Conservation (phyloP, 1,139 yeast genomes). For the Hyphopichia wangnamkhiaoensis region DNA sequence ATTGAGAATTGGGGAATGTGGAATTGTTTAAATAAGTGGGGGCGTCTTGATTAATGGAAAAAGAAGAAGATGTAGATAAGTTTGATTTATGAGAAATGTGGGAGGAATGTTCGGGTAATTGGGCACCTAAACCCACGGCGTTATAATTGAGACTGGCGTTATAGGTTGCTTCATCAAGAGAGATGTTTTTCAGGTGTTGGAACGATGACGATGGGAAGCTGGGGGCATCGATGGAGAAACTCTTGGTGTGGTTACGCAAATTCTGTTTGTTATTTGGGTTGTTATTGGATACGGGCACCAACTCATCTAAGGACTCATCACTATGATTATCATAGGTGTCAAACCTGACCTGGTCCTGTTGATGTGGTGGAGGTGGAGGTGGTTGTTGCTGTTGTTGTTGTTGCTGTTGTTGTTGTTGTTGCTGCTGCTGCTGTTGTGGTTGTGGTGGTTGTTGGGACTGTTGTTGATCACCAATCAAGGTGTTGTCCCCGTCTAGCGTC, state of each 20-base stretch:
- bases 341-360: conserved; percentile 2
- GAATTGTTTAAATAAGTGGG: conserved; percentile 11
- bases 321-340: conserved; percentile 2
- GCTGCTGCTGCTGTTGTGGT: conserved; percentile 10
- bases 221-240: conserved; percentile 11
- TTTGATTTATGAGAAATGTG: conserved; percentile 16
- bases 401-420: conserved; percentile 7
- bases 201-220: too few relatives aligned
- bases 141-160: background rate
- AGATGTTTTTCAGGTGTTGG: conserved; percentile 27
- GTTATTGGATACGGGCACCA: conserved; percentile 26
- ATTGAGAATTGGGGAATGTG: too few relatives aligned
- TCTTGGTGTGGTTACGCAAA: conserved; percentile 10
- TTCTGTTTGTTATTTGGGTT: conserved; percentile 10
- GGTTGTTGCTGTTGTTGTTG: background rate
- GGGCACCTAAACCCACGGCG: background rate
- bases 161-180: conserved; percentile 23
- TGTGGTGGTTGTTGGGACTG: conserved; percentile 7
- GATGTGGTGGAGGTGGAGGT: conserved; percentile 2
- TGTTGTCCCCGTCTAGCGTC: too few relatives aligned
- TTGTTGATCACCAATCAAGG: too few relatives aligned
- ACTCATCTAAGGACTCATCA: conserved; percentile 14
- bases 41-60: conserved; percentile 20
- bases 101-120: background rate
- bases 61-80: conserved; percentile 20